Conservation (phyloP, 345 rosid genomes). For the Orychophragmus violaceus region DNA sequence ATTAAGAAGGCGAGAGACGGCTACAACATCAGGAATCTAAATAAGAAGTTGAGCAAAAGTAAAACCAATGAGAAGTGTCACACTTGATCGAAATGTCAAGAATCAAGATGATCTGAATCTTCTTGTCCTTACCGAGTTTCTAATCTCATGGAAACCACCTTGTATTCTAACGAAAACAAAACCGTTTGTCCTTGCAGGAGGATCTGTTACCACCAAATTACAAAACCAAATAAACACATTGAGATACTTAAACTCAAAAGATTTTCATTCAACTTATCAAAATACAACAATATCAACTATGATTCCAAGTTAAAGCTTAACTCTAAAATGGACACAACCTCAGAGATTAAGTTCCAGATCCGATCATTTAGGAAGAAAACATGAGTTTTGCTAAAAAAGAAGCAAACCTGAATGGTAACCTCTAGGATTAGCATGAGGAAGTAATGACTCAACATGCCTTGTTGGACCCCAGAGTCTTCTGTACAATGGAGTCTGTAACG, state of each 20-base stretch:
- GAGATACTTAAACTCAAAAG: background rate
- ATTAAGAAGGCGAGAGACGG: constrained; percentile 79
- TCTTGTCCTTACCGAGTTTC: constrained; percentile 78
- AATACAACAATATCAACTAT: background rate
- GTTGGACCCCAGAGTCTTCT: constrained; percentile 90
- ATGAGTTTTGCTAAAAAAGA: background rate
- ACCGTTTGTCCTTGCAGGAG: constrained; percentile 53
- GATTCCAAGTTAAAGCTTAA: background rate
- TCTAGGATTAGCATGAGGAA: constrained; percentile 88
- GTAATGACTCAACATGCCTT: constrained; percentile 58
- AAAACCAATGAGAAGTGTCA: background rate
- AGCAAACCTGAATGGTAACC: constrained; percentile 61
- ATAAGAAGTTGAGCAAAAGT: background rate
- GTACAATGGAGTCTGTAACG: constrained; percentile 58
- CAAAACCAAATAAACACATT: background rate
- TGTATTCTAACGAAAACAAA: constrained; percentile 87
- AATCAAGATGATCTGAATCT: background rate
- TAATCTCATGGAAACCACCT: constrained; percentile 97
- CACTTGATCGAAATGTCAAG: background rate
- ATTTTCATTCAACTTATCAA: background rate
- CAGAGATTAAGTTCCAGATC: constrained; percentile 1
- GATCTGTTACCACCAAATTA: constrained; percentile 41
- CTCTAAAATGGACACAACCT: background rate
- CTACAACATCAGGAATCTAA: constrained; percentile 83
- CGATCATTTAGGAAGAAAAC: background rate